These are phyloP conservation scores for Amoebophrya sp. DNA, from an alignment of 169 alveolate species.

Conservation along the genomic window DNA sequence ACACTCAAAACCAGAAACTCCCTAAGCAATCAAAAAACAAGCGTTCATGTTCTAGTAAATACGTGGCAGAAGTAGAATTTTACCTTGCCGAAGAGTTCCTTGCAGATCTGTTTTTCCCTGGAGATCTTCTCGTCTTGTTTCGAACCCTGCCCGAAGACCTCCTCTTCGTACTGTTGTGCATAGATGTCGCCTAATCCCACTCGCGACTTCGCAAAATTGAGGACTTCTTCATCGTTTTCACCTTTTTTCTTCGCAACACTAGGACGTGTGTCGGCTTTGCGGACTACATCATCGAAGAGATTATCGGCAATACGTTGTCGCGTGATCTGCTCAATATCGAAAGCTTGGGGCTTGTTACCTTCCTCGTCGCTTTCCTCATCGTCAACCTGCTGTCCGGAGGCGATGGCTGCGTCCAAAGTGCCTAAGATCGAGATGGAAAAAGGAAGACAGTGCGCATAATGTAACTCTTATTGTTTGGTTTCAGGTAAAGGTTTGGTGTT, in stretches of 20 bases:
- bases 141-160: not conserved
- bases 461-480: too few relatives aligned
- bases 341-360: not conserved
- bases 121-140: not conserved
- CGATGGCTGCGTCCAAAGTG: not conserved
- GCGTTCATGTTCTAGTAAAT: too few relatives aligned
- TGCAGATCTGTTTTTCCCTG: not conserved
- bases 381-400: not conserved
- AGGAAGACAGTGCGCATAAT: too few relatives aligned
- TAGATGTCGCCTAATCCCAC: slow-evolving; percentile 29
- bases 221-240: slow-evolving; percentile 10
- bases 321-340: slow-evolving; percentile 23
- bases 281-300: slow-evolving; percentile 5
- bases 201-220: slow-evolving; percentile 29
- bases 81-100: slow-evolving; percentile 23
- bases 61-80: not conserved
- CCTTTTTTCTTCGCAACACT: slow-evolving; percentile 16
- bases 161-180: slow-evolving; percentile 32
- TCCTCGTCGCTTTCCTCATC: slow-evolving; percentile 16
- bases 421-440: too few relatives aligned
- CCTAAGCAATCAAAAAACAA: too few relatives aligned
- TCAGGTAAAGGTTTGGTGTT: too few relatives aligned
- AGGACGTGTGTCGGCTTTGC: slow-evolving; percentile 19
- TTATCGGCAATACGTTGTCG: slow-evolving; percentile 28
- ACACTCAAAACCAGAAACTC: not conserved